Percentiles rank a stretch among this genome's conserved stretches.
Conservation (phyloP, 2,329 filamentous ascomycete species). For the Fusarium phyllophilum region DNA sequence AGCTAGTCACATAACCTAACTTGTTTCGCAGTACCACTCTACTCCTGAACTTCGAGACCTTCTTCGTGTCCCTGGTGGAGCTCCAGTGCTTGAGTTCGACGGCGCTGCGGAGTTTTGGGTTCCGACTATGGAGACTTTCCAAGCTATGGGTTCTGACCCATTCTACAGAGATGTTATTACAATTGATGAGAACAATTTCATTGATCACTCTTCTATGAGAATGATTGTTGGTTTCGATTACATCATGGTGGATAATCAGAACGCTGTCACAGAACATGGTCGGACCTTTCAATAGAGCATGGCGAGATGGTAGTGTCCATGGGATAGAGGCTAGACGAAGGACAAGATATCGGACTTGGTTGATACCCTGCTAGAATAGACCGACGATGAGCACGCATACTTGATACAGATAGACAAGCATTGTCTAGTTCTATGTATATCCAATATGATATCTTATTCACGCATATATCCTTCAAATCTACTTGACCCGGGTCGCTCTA, state of each 20-base stretch:
- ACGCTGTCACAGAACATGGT: not conserved
- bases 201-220: not conserved
- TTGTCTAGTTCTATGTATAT: not conserved
- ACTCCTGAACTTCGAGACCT: not conserved
- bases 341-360: not conserved
- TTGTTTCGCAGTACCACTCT: not conserved
- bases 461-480: fast-evolving
- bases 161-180: slow-evolving; percentile 3
- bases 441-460: not conserved
- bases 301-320: not conserved
- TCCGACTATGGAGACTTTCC: not conserved
- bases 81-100: not conserved
- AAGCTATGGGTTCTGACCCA: not conserved
- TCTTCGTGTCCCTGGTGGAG: not conserved
- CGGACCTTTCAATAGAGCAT: not conserved
- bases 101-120: slow-evolving; percentile 13
- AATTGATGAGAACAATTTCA: not conserved
- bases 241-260: slow-evolving; percentile 14
- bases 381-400: fast-evolving
- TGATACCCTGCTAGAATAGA: not conserved
- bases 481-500: not conserved
- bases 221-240: slow-evolving; percentile 13
- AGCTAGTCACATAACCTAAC: fast-evolving
- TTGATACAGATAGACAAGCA: fast-evolving
- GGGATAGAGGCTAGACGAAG: not conserved